These are phyloP conservation scores for Chaetomium globosum DNA, from an alignment of 2,329 filamentous ascomycete genomes.

Conservation along the genomic window DNA sequence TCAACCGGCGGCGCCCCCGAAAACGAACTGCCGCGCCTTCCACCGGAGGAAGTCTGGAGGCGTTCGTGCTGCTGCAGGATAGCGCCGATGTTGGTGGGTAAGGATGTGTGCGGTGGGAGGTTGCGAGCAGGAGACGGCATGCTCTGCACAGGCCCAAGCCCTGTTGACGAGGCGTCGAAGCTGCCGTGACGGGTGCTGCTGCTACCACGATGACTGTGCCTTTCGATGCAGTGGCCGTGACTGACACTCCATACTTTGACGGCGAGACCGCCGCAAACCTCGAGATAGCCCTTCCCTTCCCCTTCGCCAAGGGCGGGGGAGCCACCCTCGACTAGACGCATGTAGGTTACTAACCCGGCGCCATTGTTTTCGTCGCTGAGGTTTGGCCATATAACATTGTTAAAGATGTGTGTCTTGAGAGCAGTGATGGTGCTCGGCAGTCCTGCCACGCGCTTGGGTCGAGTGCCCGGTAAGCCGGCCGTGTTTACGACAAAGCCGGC, in stretches of 20 bases:
- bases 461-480: slow-evolving; percentile 75
- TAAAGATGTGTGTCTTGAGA: slow-evolving; percentile 93
- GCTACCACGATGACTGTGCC: slow-evolving; percentile 66
- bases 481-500: slow-evolving; percentile 92
- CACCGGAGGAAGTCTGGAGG: slow-evolving; percentile 21
- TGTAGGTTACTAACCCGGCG: slow-evolving; percentile 87
- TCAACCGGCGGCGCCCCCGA: slow-evolving; percentile 31
- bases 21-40: slow-evolving; percentile 27
- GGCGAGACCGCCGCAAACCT: slow-evolving; percentile 85
- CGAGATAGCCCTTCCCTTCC: slow-evolving; percentile 79
- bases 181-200: slow-evolving; percentile 55
- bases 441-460: slow-evolving; percentile 83
- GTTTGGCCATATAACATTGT: slow-evolving; percentile 97
- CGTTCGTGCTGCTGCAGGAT: slow-evolving; percentile 37
- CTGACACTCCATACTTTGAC: slow-evolving; percentile 85
- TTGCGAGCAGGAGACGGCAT: slow-evolving; percentile 37
- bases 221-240: slow-evolving; percentile 85
- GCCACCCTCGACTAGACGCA: slow-evolving; percentile 84
- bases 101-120: slow-evolving; percentile 36
- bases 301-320: slow-evolving; percentile 82
- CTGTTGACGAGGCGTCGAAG: slow-evolving; percentile 48
- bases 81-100: slow-evolving; percentile 31
- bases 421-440: slow-evolving; percentile 87
- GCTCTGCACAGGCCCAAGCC: slow-evolving; percentile 19
- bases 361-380: slow-evolving; percentile 94